Base-by-base conservation (phyloP, 148 eudicot genomes). In the Camellia granthamiana region DNA sequence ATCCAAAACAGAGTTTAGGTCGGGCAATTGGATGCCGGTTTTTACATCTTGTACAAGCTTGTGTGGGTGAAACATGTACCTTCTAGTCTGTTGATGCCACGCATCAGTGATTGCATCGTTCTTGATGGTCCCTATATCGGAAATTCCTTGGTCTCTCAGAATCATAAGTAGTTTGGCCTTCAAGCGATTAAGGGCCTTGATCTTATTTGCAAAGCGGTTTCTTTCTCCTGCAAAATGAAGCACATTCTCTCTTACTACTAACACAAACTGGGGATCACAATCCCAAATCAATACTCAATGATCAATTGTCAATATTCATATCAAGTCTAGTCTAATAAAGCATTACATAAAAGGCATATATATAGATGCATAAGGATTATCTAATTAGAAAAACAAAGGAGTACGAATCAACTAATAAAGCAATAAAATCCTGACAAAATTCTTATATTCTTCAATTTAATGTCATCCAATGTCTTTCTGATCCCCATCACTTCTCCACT, bases 111-210 rank as follows among this genome's bases (percentile, higher is more conserved):
- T 81, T 51, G 78, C 77, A 2, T 83, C 87, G 23, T 75, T 88
- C 16, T 77, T 66, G 72, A 95, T 85, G 72, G 79, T 81, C 69
- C 79, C 74, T 15, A 89, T 75, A 62, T 51, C 71, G 16, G 88
- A 75, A 23, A 85, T 51, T 69, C 93, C 90, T 84, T 90, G 97
- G 75, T 90, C 91, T 6, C 66, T 80, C 89, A 90, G 23, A 43
- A 88, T 78, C 41, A 86, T 83, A 6, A 90, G 91, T 55, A 95
- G 93, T 74, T 88, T 93, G 8, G 97, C 97, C 81, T 90, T 95
- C 80, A 95, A 81, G 38, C 93, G 92, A 23, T 95, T 95, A 61
- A 92, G 90, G 11, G 97, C 94, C 86, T 93, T 95, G 70, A 92
- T 85, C 86, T 93, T 91, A 88, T 95, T 95, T 3, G 91, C 91